Percentiles rank a stretch among this genome's conserved stretches.
phyloP scores from a whole-genome alignment of 2,329 filamentous ascomycete genomes.

The Pyrenochaeta sp. region DNA sequence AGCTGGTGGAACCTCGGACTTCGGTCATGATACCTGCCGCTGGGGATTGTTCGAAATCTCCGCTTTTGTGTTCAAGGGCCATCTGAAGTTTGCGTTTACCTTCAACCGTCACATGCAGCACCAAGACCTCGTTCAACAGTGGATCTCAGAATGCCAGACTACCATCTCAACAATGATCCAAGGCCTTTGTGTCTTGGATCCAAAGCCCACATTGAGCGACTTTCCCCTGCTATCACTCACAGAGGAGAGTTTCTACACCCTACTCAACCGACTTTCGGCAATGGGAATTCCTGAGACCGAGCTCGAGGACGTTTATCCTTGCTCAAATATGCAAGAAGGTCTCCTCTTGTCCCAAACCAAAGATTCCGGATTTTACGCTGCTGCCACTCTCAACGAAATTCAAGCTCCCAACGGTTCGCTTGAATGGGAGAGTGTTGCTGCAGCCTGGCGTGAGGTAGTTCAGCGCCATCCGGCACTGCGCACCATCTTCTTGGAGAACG shows the following conservation, averaged over 20 bases:
- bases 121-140: constrained; percentile 52
- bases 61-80: constrained; percentile 56
- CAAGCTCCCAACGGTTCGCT: constrained; percentile 15
- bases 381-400: constrained; percentile 40
- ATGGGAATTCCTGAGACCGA: constrained; percentile 46
- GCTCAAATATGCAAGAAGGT: constrained; percentile 44
- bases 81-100: constrained; percentile 59
- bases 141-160: constrained; percentile 51
- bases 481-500: constrained; percentile 43
- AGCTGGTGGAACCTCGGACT: constrained; percentile 55
- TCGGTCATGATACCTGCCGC: constrained; percentile 53
- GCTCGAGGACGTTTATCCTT: constrained; percentile 51
- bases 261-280: constrained; percentile 49
- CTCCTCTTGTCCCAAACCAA: constrained; percentile 41
- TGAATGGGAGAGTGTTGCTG: constrained; percentile 22
- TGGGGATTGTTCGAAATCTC: constrained; percentile 62
- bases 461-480: constrained; percentile 38
- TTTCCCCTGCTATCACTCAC: constrained; percentile 55
- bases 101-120: constrained; percentile 59
- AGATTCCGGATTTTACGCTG: constrained; percentile 41
- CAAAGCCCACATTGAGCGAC: constrained; percentile 52
- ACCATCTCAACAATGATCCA: constrained; percentile 42
- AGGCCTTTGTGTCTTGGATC: constrained; percentile 32
- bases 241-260: constrained; percentile 51
- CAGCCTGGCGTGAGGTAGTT: constrained; percentile 39